Conservation (phyloP, 1,284 basidiomycete genomes). For the Erythrobasidium hasegawianum region DNA sequence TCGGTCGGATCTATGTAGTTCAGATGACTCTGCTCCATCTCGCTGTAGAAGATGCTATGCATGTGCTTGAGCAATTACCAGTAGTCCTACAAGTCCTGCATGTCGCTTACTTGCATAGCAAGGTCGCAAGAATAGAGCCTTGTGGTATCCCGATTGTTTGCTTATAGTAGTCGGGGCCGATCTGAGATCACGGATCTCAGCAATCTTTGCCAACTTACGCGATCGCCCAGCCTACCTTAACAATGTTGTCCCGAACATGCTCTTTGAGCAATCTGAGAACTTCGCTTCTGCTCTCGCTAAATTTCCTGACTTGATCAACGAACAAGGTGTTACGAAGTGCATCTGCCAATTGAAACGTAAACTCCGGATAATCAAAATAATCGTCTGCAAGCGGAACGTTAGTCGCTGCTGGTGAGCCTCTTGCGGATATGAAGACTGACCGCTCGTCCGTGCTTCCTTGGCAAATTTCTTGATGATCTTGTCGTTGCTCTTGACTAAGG, state of each 20-base stretch:
- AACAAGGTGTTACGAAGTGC: conserved; percentile 73
- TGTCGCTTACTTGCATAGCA: conserved; percentile 63
- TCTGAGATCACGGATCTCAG: too few species aligned
- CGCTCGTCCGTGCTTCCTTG: conserved; percentile 63
- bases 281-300: conserved; percentile 56
- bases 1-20: conserved; percentile 59
- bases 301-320: conserved; percentile 73
- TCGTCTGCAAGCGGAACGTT: conserved; percentile 55
- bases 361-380: conserved; percentile 65
- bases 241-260: conserved; percentile 86
- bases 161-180: conserved; percentile 69
- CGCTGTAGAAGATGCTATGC: conserved; percentile 82
- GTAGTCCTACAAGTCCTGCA: not conserved
- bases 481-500: conserved; percentile 57
- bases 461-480: conserved; percentile 59
- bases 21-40: conserved; percentile 68
- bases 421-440: conserved; percentile 50
- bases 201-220: too few species aligned
- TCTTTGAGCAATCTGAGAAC: conserved; percentile 73
- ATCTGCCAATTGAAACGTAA: conserved; percentile 63
- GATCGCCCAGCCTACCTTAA: too few species aligned
- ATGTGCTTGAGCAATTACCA: too few species aligned
- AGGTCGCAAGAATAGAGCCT: conserved; percentile 81
- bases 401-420: too few species aligned
- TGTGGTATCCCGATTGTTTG: conserved; percentile 93